phyloP scores from a whole-genome alignment of 2,329 filamentous ascomycete genomes.

The Paraphaeosphaeria sporulosa region DNA sequence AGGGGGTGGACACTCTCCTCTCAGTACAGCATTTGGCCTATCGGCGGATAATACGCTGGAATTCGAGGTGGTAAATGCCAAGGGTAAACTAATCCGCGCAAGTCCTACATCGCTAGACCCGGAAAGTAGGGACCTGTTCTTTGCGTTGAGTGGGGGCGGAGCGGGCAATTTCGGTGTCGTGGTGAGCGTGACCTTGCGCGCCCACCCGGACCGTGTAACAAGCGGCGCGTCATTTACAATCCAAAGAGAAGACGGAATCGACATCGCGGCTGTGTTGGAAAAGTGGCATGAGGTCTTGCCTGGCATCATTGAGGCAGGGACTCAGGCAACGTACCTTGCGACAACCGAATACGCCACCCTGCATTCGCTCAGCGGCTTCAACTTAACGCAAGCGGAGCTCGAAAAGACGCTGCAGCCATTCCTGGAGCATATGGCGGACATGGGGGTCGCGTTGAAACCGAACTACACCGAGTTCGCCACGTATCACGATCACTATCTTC shows the following conservation, averaged over 20 bases:
- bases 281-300: too few species aligned
- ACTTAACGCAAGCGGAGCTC: conserved; percentile 4
- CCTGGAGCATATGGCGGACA: conserved; percentile 10
- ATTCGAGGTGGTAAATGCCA: neutral
- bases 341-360: neutral
- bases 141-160: neutral
- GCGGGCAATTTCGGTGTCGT: neutral
- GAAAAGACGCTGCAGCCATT: conserved; percentile 20
- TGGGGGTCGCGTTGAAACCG: conserved; percentile 24
- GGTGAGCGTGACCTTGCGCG: neutral
- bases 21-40: conserved; percentile 29
- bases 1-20: conserved; percentile 60
- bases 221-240: neutral
- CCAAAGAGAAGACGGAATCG: neutral
- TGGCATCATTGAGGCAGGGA: neutral
- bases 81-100: neutral
- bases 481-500: conserved; percentile 34
- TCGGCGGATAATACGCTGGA: neutral
- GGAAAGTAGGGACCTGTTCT: neutral
- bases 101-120: too few species aligned
- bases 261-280: neutral
- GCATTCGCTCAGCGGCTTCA: conserved; percentile 10
- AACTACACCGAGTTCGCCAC: conserved; percentile 23
- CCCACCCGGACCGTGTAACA: neutral
- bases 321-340: neutral